These are phyloP conservation scores for Tolypocladium tropicale DNA, from an alignment of 2,329 filamentous ascomycete species.

Conservation along the genomic window DNA sequence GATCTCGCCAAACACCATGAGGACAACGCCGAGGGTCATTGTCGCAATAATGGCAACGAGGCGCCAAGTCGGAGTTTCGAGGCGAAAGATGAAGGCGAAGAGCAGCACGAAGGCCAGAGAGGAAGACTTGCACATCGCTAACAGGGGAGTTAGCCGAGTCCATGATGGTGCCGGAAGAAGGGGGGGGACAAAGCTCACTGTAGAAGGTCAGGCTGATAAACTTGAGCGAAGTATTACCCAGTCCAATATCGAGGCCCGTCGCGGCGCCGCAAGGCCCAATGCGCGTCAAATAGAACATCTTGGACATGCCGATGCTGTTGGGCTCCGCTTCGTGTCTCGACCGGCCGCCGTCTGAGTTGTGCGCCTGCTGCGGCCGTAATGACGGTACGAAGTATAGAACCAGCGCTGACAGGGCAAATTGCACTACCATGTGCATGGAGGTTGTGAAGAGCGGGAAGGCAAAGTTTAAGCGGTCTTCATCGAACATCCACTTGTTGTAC, in stretches of 20 bases:
- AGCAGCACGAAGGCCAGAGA: conserved; percentile 89
- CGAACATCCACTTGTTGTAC: conserved; percentile 99
- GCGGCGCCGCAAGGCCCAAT: conserved; percentile 87
- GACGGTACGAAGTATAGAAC: conserved; percentile 78
- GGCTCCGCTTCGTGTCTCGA: conserved; percentile 44
- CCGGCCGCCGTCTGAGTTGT: conserved; percentile 37
- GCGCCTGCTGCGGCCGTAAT: conserved; percentile 55
- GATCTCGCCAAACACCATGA: conserved; percentile 97
- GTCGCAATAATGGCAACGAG: conserved; percentile 78
- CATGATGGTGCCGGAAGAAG: background rate
- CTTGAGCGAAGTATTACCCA: conserved; percentile 91
- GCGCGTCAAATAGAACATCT: conserved; percentile 82
- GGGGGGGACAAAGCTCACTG: conserved; percentile 37
- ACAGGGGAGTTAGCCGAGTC: conserved; percentile 10
- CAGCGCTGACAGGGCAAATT: conserved; percentile 68
- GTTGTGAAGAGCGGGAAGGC: conserved; percentile 93
- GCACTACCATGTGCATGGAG: conserved; percentile 88
- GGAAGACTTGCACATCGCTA: conserved; percentile 97
- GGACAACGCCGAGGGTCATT: conserved; percentile 89
- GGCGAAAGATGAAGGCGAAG: conserved; percentile 88
- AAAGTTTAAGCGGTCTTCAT: conserved; percentile 74
- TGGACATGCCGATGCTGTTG: conserved; percentile 61
- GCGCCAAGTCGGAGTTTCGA: conserved; percentile 79
- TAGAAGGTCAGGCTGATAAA: conserved; percentile 97
- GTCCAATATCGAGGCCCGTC: conserved; percentile 88